Percentiles rank a stretch among this genome's conserved stretches.
phyloP scores from a whole-genome alignment of 176 grass and related monocot species.

The Carex parvula region DNA sequence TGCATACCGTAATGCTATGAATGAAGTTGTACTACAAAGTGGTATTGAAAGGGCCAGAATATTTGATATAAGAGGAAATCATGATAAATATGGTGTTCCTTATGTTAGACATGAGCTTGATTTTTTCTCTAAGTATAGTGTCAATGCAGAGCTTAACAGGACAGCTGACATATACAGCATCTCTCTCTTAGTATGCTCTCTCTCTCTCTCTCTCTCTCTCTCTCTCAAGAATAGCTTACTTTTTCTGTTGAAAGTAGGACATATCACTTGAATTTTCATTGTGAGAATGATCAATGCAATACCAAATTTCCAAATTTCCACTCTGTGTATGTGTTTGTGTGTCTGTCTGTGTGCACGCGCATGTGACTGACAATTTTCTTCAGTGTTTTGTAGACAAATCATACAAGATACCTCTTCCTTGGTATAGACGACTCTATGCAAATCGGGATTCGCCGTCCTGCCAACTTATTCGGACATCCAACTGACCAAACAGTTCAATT shows the following conservation, averaged over 20 bases:
- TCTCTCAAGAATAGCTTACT: background rate
- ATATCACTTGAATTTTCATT: background rate
- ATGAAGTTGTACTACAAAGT: conserved; percentile 47
- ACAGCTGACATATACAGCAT: conserved; percentile 61
- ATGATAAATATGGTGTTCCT: conserved; percentile 94
- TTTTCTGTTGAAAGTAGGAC: background rate
- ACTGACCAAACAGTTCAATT: conserved; percentile 49
- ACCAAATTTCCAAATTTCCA: background rate
- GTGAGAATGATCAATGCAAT: background rate
- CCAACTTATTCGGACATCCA: conserved; percentile 90
- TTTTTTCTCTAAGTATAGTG: conserved; percentile 76
- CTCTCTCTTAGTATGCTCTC: conserved; percentile 64
- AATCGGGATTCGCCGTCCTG: conserved; percentile 69
- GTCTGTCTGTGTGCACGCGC: background rate
- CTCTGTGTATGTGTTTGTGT: background rate
- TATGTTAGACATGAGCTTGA: conserved; percentile 54
- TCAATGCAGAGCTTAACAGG: conserved; percentile 56
- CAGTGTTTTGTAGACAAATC: conserved; percentile 62
- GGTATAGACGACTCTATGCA: conserved; percentile 85
- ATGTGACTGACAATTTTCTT: conserved; percentile 43
- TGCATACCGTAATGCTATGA: conserved; percentile 54
- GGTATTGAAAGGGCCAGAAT: conserved; percentile 60
- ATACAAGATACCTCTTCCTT: conserved; percentile 66
- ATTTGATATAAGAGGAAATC: conserved; percentile 98
- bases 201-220: conserved; percentile 39